Percentiles rank a stretch among this genome's conserved stretches.
phyloP scores from a whole-genome alignment of 2,329 filamentous ascomycete genomes.

The Davidsoniella eucalypti region DNA sequence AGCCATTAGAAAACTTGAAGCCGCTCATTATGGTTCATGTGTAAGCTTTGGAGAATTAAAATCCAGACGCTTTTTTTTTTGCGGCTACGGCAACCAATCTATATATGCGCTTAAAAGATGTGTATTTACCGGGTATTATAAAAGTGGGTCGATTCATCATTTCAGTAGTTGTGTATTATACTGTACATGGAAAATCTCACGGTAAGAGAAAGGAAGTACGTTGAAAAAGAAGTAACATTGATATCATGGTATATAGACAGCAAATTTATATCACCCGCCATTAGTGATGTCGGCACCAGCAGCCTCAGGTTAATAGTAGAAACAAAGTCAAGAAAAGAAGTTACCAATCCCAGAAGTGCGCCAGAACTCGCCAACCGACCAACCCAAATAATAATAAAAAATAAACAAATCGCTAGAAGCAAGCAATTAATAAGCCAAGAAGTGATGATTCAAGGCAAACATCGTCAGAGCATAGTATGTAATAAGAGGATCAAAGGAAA shows the following conservation, averaged over 20 bases:
- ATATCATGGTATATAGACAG: conserved; percentile 11
- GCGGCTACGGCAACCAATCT: not conserved
- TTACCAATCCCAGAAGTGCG: conserved; percentile 3
- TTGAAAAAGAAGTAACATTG: conserved; percentile 1
- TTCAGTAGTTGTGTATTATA: too few species aligned
- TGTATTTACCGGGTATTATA: not conserved
- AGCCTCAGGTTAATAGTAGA: not conserved
- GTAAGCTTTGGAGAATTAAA: not conserved
- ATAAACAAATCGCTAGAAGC: conserved; percentile 1
- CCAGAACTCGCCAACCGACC: conserved; percentile 11
- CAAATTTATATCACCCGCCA: not conserved
- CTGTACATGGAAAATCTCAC: too few species aligned
- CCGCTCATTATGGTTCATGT: conserved; percentile 26
- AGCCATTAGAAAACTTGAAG: conserved; percentile 34
- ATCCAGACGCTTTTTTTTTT: not conserved
- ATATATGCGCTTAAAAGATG: not conserved
- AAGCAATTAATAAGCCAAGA: not conserved
- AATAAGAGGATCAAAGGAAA: conserved; percentile 18
- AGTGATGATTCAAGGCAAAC: not conserved
- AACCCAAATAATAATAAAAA: conserved; percentile 3
- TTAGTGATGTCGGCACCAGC: too few species aligned
- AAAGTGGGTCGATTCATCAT: not conserved
- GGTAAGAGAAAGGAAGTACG: not conserved
- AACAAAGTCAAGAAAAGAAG: conserved; percentile 5
- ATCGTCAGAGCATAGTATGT: not conserved